Evolutionary conservation across 768 basidiomycete species (phyloP).

Genomic region (Rhizopogon vulgaris): DNA sequence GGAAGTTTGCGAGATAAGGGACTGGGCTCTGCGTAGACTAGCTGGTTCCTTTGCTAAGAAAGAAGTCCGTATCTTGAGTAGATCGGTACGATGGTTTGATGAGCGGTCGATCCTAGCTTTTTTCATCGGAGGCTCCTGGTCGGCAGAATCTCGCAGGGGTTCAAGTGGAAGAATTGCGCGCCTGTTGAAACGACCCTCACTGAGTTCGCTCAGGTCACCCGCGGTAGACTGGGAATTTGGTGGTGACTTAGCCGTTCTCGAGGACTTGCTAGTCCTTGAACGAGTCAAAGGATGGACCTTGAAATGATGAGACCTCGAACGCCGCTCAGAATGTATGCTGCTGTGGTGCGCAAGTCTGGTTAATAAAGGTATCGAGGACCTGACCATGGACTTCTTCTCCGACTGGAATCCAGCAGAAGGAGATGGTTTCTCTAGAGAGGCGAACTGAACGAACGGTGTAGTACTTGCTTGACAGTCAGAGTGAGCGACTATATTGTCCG

Average conservation of each 20-base stretch:
- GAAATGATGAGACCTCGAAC: background rate
- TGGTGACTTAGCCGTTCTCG: background rate
- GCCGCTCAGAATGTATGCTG: background rate
- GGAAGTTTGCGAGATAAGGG: constrained; percentile 27
- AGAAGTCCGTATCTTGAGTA: background rate
- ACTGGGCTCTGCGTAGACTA: constrained; percentile 35
- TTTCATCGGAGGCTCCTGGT: constrained; percentile 5
- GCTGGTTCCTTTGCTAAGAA: constrained; percentile 29
- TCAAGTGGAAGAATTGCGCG: background rate
- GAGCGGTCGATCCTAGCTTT: constrained; percentile 12
- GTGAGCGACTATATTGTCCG: too few species aligned
- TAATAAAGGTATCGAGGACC: background rate
- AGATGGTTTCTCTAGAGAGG: background rate
- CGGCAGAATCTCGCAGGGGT: background rate
- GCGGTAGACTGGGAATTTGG: background rate
- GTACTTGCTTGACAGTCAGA: background rate
- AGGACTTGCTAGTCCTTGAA: background rate
- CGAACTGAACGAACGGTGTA: background rate
- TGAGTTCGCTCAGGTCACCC: background rate
- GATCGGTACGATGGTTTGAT: background rate
- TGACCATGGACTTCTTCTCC: background rate
- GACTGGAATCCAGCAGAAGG: background rate
- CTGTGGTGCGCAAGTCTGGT: background rate
- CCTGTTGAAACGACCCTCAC: background rate
- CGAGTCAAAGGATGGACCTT: background rate